These are phyloP conservation scores for Aureobasidium subglaciale DNA, from an alignment of 2,329 filamentous ascomycete species.

Conservation along the genomic window DNA sequence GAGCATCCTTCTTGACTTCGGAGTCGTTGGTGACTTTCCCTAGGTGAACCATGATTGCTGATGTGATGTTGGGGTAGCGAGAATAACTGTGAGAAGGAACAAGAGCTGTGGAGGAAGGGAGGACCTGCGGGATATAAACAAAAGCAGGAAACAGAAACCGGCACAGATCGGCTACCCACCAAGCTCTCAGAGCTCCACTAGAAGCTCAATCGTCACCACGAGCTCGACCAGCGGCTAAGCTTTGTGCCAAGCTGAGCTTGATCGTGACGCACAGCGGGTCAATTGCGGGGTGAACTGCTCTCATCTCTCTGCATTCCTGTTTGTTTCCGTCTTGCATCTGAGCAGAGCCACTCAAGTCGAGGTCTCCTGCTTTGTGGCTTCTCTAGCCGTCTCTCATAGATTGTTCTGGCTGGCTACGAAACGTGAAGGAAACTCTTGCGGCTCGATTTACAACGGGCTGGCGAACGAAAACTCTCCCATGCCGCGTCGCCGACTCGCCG, in stretches of 20 bases:
- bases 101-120: not conserved
- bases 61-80: not conserved
- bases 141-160: not conserved
- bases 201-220: slow-evolving; percentile 10
- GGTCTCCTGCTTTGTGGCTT: not conserved
- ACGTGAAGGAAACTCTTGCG: no score
- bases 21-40: slow-evolving; percentile 27
- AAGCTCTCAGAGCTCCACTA: no score
- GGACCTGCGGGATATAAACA: slow-evolving; percentile 9
- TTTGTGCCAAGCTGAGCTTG: slow-evolving; percentile 12
- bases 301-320: not conserved
- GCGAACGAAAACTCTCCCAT: not conserved
- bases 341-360: not conserved
- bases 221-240: slow-evolving; percentile 3
- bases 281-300: slow-evolving; percentile 4
- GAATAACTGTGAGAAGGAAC: not conserved
- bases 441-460: no score
- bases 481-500: not conserved
- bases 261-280: not conserved
- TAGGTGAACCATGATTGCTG: slow-evolving; percentile 29
- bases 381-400: not conserved
- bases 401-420: not conserved
- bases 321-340: not conserved
- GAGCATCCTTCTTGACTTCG: slow-evolving; percentile 30
- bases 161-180: not conserved